Conservation (phyloP, 371 early-diverging fungal species). For the Rhizopus stolonifer region DNA sequence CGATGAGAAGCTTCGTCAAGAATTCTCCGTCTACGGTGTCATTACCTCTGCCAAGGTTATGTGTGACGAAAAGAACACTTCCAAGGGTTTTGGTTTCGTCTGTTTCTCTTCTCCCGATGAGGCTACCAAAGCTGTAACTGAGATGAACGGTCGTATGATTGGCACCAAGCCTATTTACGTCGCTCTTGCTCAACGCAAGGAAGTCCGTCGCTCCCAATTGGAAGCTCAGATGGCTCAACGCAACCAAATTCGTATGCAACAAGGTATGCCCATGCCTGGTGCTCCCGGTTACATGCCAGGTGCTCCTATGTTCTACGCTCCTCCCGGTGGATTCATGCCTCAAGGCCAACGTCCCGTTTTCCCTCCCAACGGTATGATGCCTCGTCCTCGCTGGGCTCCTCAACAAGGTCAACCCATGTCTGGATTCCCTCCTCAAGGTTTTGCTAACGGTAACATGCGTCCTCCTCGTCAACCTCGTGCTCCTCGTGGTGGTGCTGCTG, state of each 20-base stretch:
- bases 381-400: constrained; percentile 77
- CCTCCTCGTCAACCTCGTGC: constrained; percentile 53
- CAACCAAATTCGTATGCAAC: constrained; percentile 75
- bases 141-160: constrained; percentile 91
- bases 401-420: constrained; percentile 61
- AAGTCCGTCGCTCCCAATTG: constrained; percentile 89
- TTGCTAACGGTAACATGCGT: constrained; percentile 39
- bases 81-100: constrained; percentile 90
- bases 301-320: constrained; percentile 57
- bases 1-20: constrained; percentile 93
- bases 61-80: constrained; percentile 85
- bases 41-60: constrained; percentile 98
- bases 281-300: constrained; percentile 51
- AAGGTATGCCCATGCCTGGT: constrained; percentile 50
- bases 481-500: constrained; percentile 62
- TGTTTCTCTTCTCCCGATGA: constrained; percentile 91
- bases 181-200: constrained; percentile 97
- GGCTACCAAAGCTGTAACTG: constrained; percentile 88
- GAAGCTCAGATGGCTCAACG: constrained; percentile 95
- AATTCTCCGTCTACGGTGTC: constrained; percentile 92
- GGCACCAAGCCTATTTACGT: constrained; percentile 97
- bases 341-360: constrained; percentile 72
- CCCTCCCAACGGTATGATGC: constrained; percentile 73
- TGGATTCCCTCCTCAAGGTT: constrained; percentile 54
- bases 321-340: constrained; percentile 55